Conservation (phyloP, 371 early-diverging fungal species). For the Mucor sp. region DNA sequence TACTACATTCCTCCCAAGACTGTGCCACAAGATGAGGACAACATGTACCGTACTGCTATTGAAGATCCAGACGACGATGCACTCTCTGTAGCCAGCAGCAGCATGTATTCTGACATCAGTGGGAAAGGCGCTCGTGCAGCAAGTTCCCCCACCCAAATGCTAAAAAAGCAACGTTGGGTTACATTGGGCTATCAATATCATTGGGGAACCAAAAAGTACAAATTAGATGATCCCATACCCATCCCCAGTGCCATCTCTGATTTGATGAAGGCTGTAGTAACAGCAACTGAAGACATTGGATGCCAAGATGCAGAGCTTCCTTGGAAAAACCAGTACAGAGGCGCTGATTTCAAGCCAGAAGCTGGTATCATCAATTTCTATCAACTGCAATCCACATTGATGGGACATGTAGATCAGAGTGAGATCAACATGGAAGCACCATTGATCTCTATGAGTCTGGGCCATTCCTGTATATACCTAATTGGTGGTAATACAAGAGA, state of each 20-base stretch:
- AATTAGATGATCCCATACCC: constrained; percentile 57
- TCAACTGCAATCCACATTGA: constrained; percentile 74
- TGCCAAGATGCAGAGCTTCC: neutral
- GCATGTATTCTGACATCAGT: constrained; percentile 32
- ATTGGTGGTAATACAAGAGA: constrained; percentile 74
- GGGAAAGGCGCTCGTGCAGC: constrained; percentile 28
- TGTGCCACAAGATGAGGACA: neutral
- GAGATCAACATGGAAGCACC: constrained; percentile 80
- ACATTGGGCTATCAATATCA: constrained; percentile 92
- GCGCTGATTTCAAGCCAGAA: constrained; percentile 65
- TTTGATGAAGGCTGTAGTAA: constrained; percentile 56
- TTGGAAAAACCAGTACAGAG: constrained; percentile 50
- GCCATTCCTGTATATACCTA: constrained; percentile 80
- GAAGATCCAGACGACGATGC: constrained; percentile 3
- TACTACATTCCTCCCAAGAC: constrained; percentile 11
- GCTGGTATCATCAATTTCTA: constrained; percentile 94
- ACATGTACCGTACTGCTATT: constrained; percentile 24
- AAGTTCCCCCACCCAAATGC: constrained; percentile 49
- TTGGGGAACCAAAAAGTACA: constrained; percentile 85
- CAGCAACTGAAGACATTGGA: constrained; percentile 51
- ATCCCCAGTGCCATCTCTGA: constrained; percentile 53
- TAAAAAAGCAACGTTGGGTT: constrained; percentile 80
- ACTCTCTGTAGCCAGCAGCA: neutral
- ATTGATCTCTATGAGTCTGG: constrained; percentile 80
- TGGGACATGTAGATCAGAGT: constrained; percentile 88